Percentiles rank a stretch among this genome's conserved stretches.
Evolutionary conservation across 805 yeast species (phyloP).

Genomic region (Candida incommunis): DNA sequence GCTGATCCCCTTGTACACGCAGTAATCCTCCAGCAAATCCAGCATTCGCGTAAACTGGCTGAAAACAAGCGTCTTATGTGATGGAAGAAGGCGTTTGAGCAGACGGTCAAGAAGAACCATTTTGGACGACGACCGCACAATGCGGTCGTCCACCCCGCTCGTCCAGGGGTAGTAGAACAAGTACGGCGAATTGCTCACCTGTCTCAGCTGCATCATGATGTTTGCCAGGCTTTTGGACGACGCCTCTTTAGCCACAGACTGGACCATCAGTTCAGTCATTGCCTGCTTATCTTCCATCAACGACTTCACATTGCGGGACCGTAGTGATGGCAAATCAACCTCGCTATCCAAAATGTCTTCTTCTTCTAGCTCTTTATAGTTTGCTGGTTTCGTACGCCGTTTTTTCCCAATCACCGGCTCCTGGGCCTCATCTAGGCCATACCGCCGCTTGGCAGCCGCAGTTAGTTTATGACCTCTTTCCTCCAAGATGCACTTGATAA

Average conservation of each 20-base stretch:
- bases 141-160: conserved; percentile 27
- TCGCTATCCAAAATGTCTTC: conserved; percentile 17
- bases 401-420: conserved; percentile 1
- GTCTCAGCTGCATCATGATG: conserved; percentile 69
- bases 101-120: conserved; percentile 55
- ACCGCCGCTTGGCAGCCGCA: background rate
- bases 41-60: conserved; percentile 76
- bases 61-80: conserved; percentile 68
- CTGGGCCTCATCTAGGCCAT: background rate
- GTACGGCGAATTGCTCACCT: conserved; percentile 77
- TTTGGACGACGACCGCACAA: conserved; percentile 56
- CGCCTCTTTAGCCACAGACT: conserved; percentile 25
- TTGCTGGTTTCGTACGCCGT: conserved; percentile 2
- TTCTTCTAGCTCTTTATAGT: conserved; percentile 11
- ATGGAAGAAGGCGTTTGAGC: conserved; percentile 31
- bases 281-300: conserved; percentile 2
- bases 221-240: conserved; percentile 45
- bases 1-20: conserved; percentile 31
- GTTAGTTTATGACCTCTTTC: conserved; percentile 3
- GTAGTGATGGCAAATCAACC: conserved; percentile 1
- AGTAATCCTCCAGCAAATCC: conserved; percentile 71
- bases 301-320: background rate
- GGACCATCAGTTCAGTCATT: conserved; percentile 9
- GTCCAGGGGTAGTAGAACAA: conserved; percentile 68
- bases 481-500: conserved; percentile 15